Evolutionary conservation across 768 basidiomycete genomes (phyloP), one percentile per base, ranked within the genome.

Genomic region (Amanita inopinata): DNA sequence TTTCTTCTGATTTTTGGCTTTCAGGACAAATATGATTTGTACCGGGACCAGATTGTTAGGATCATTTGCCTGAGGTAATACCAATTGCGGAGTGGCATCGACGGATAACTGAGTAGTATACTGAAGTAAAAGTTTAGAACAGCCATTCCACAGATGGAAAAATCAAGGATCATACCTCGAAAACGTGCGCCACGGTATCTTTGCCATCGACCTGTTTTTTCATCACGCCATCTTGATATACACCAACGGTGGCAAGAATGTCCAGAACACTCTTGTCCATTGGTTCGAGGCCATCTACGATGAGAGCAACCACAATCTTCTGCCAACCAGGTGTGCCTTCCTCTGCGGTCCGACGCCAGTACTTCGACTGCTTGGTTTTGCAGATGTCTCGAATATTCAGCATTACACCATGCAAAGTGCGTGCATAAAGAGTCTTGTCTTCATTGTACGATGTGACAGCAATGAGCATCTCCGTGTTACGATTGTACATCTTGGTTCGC

Each of bases 51-150:
- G 63, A 59, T 96, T 96, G 64, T 91, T 89, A 12, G 87, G 78
- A 53, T 96, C 90, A 25, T 88, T 84, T 9, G 78, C 73, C 54
- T 89, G 85, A 28, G 96, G 94, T 18, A 92, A 78, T 36, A 97
- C 84, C 27, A 97, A 73, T 54, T 89, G 85, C 0, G 93, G 93
- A 2, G 83, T 82, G 1, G 90, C 66, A 51, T 94, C 93, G 50
- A 99, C 82, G 0, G 91, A 94, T 15, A 99, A 72, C 59, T 96
- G 91, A 0, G 93, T 97, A 1, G 94, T 98, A 61, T 97, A 99
- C 88, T 96, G 50, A 25, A 19, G 11, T 32, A 31, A n/a, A 11
- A 24, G 31, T 33, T 36, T 15, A 49, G 28, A n/a, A 38, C 23
- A 7, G 11, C 39, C 19, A 12, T 40, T 22, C 18, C 40, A 27